These are phyloP conservation scores for Gracilaria domingensis DNA, from an alignment of 23 red algal species.

Conservation along the genomic window DNA sequence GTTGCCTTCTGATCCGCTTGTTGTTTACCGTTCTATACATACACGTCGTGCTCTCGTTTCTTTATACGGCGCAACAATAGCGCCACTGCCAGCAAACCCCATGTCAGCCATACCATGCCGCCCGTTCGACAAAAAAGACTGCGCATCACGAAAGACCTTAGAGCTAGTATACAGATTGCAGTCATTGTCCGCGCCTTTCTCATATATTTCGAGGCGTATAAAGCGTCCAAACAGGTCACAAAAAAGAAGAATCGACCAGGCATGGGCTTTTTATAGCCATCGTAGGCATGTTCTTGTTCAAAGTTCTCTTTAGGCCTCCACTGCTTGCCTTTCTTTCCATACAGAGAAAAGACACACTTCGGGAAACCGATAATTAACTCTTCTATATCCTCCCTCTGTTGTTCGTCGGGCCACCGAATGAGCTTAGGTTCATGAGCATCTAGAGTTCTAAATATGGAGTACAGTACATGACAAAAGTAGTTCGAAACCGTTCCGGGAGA, in stretches of 20 bases:
- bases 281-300: not conserved
- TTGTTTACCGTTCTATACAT: conserved; percentile 6
- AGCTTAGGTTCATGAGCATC: not conserved
- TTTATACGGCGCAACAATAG: not conserved
- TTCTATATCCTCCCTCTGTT: not conserved
- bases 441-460: not conserved
- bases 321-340: not conserved
- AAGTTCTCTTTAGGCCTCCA: not conserved
- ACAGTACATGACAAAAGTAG: not conserved
- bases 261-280: not conserved
- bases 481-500: not conserved
- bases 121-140: not conserved
- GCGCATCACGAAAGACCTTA: too few relatives aligned
- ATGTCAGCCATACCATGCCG: conserved; percentile 48
- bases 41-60: conserved; percentile 27
- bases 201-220: conserved; percentile 2
- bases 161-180: not conserved
- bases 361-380: not conserved
- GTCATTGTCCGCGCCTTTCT: conserved; percentile 37
- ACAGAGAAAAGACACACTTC: not conserved
- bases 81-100: not conserved
- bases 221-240: conserved; percentile 38
- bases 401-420: not conserved
- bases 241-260: not conserved
- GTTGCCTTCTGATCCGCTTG: not conserved